Evolutionary conservation across 2,329 filamentous ascomycete species (phyloP), one percentile per base, ranked within the genome.

Genomic region (Arthrinium phaeospermum): DNA sequence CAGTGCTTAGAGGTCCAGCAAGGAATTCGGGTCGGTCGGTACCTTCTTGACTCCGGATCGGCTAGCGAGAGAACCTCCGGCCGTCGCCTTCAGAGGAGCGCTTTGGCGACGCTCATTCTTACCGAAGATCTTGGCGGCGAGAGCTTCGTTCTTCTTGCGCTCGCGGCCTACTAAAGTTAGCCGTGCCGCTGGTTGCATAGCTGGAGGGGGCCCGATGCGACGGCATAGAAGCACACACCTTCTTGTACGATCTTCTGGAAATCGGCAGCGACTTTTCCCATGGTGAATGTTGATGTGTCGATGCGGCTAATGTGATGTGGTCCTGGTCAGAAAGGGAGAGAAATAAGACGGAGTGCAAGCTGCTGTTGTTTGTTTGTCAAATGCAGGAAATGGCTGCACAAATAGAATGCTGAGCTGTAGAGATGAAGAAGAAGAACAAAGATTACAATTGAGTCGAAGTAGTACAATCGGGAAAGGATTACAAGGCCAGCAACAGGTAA

Each of bases 11-110:
- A n/a, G 3, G 13, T 34, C 57, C 12, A n/a, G 34, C 30, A 41
- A n/a, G 37, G 34, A 5, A 41, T 14, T 64, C 57, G 57, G 30
- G 34, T 34, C 57, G 12, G 57, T 64, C 34, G 51, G 30, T 85
- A 91, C 91, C 89, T 95, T 95, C 78, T 89, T 90, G 69, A 95
- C 86, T 51, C 93, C 93, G 72, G 93, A 91, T 80, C 93, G 89
- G 82, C 91, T 93, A 71, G 93, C 90, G 69, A 95, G 88, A 3
- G 90, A 90, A 77, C 90, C 85, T 70, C 87, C 85, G 69, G 80
- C 78, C 72, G 80, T 79, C 73, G 83, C 80, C 78, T 85, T 89
- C 72, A 84, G 79, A 8, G 88, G 87, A 51, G 91, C 87, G 78
- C 88, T 92, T 46, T 86, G 83, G 76, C 91, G 89, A 72, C 87